Percentiles rank a stretch among this genome's conserved stretches.
Conservation (phyloP, 805 yeast genomes). For the Saturnispora besseyi region DNA sequence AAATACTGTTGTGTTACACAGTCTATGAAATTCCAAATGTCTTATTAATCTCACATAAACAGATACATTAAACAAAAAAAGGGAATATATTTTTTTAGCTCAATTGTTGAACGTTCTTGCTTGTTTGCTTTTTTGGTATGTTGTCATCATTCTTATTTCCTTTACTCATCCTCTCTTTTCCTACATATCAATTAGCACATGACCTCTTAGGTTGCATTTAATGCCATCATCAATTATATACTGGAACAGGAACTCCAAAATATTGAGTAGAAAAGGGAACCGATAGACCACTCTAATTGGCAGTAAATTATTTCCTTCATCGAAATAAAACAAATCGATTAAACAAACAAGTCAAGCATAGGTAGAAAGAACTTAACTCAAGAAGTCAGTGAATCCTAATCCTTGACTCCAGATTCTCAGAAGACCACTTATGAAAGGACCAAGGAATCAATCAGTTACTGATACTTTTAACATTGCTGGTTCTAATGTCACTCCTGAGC, state of each 20-base stretch:
- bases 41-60: too few relatives aligned
- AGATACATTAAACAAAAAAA: too few relatives aligned
- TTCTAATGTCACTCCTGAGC: constrained; percentile 51
- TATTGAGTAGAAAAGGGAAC: too few relatives aligned
- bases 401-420: constrained; percentile 62
- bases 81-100: too few relatives aligned
- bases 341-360: constrained; percentile 21
- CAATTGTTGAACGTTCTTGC: too few relatives aligned
- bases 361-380: constrained; percentile 70
- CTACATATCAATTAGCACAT: neutral
- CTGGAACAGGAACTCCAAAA: too few relatives aligned
- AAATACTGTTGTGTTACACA: too few relatives aligned
- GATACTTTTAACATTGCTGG: constrained; percentile 59
- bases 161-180: neutral
- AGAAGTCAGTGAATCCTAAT: constrained; percentile 57
- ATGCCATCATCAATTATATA: too few relatives aligned
- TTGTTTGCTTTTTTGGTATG: too few relatives aligned
- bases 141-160: neutral
- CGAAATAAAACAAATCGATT: neutral
- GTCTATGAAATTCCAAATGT: too few relatives aligned
- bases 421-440: constrained; percentile 59
- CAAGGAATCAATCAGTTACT: constrained; percentile 62
- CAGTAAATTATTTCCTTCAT: neutral
- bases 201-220: too few relatives aligned
- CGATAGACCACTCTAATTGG: too few relatives aligned